Base-by-base conservation (phyloP, 345 rosid species). In the Luvunga scandens region DNA sequence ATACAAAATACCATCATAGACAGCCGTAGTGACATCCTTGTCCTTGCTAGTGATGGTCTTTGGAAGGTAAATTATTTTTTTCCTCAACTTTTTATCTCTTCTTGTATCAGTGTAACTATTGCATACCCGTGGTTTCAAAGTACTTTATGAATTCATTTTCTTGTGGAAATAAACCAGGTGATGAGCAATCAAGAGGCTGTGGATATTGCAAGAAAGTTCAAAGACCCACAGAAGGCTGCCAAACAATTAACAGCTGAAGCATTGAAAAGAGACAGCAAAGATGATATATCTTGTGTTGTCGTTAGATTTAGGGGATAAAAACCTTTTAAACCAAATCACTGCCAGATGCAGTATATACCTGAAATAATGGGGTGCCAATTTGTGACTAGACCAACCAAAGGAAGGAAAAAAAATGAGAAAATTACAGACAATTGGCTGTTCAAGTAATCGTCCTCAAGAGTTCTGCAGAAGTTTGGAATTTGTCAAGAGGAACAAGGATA, bases 111-210 rank as follows among this genome's bases (percentile, higher is more conserved):
- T 45, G 30, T 59, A 31, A 73, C 76, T 38, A 25, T 31, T 25
- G 38, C 33, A 2, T 53, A 56, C 76, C 9, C 2, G 6, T 24
- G n/a, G 8, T 4, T 63, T 45, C 45, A 30, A 13, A 45, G 12
- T 45, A 45, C 5, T 4, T 13, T 45, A 3, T 45, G 50, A 45
- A 13, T 45, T 45, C 50, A 45, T 57, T 38, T 70, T 69, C 16
- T 63, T 14, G n/a, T 48, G 30, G 38, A 80, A 71, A 67, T 64
- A 39, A 82, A 78, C 78, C 82, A 86, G 97, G 97, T 92, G 68
- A 86, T 92, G 92, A 76, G 86, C 31, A 92, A 92, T 84, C 93
- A 92, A 86, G 97, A 90, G 82, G 97, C 94, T 10, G 79, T 90
- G 63, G 92, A 92, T 72, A 84, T 92, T 10, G 97, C 90, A 8